Evolutionary conservation across 179 eudicot genomes (phyloP), one percentile per base, ranked within the genome.

Genomic region (Beta lomatogona): DNA sequence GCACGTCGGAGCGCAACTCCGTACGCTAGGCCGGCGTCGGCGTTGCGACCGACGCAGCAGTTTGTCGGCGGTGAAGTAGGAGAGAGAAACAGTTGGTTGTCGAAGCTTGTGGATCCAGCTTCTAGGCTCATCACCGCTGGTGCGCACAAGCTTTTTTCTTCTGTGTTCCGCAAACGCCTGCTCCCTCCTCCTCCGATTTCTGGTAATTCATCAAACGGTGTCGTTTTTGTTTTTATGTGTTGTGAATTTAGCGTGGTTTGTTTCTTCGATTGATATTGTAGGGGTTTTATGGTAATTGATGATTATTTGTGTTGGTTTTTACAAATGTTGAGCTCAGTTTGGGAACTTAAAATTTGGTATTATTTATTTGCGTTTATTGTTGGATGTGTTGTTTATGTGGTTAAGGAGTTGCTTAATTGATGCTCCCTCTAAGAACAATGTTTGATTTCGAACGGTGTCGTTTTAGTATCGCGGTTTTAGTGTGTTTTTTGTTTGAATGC

Each of bases 41-140:
- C 90, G 21, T 16, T 88, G 14, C 85, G 89, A 25, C 86, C 83
- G 57, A 84, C 88, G 76, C 84, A 82, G 63, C 80, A 48, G 53
- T 48, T 50, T n/a, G 81, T 73, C 63, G 82, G 65, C 60, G 82
- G 85, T 69, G 45, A 15, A 13, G 15, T 18, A 16, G 52, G 54
- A 22, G 44, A 54, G 4, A 77, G 54, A 18, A 36, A 45, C 64
- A 80, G 87, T 4, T 94, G 96, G 97, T 60, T 97, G 4, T 86
- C 95, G 44, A 97, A 90, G 87, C 79, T 94, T 8, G 91, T 94
- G n/a, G 92, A 94, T 72, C 99, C 99, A 19, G 97, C 97, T 64
- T 90, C 97, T 6, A 88, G 88, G 79, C 89, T 97, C 64, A 85
- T 94, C 44, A 82, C 90, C 28, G 86, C 91, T 46, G 89, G 97